Base-by-base conservation (phyloP, 192 early-diverging fungal species). In the Lunasporangiospora selenospora region DNA sequence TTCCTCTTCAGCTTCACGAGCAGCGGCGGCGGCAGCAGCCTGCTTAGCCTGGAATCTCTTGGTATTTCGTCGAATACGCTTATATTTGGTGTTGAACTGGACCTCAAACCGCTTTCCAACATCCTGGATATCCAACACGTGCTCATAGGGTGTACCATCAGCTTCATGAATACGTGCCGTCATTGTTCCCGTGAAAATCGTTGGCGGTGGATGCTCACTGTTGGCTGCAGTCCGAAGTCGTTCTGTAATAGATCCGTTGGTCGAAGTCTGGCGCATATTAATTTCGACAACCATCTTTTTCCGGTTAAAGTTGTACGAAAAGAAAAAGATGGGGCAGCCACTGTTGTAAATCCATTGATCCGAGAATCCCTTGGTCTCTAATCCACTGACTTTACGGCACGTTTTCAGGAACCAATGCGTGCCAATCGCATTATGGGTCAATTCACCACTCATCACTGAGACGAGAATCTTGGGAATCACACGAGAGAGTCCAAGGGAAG, bases 211-310 rank as follows among this genome's bases (percentile, higher is more conserved):
- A 31, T 60, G 54, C 24, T 66, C 56, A 27, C 30, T 54, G 33
- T 65, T 65, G 16, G 46, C 26, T 11, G 45, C 16, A 24, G 36
- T 36, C 33, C 57, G 56, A 31, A 23, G 21, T 46, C 78, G 37
- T 40, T 83, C 86, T 42, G 80, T 15, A 0, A n/a, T 13, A 3
- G 44, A 41, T 13, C 43, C 58, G 43, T 87, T 92, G 11, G 91
- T 88, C 29, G 85, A 87, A 43, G 84, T 78, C 55, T 95, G 93
- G 29, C 77, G 79, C 81, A 95, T 87, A 38, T 80, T 83, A 57
- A 99, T 87, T 75, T 98, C 96, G 10, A 99, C 93, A 8, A 92
- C 88, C 86, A 97, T 91, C 76, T 96, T 97, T 80, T 96, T 98
- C 36, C 95, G 88, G 76, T 95, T 98, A 54, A 99, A 98, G 46